Percentiles rank a stretch among this genome's conserved stretches.
phyloP scores from a whole-genome alignment of 2,329 filamentous ascomycete genomes.

The Fusarium falciforme region DNA sequence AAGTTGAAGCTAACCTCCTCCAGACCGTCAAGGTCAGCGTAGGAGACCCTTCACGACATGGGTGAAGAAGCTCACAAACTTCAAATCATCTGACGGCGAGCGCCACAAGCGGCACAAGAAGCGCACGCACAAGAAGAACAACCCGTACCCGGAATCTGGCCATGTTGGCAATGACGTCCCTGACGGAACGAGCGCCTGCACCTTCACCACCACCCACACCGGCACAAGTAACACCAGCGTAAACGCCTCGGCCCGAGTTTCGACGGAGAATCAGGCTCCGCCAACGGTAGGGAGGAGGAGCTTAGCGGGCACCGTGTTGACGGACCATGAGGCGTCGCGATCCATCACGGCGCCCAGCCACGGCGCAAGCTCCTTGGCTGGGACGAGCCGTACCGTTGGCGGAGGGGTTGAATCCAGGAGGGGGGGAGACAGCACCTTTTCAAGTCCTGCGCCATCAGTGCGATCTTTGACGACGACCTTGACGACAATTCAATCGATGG shows the following conservation, averaged over 20 bases:
- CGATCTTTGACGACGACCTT: conserved; percentile 85
- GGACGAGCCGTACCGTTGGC: conserved; percentile 77
- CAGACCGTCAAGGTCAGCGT: conserved; percentile 76
- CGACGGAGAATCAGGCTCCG: conserved; percentile 67
- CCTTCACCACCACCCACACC: conserved; percentile 67
- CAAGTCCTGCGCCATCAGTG: conserved; percentile 83
- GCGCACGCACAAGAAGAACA: conserved; percentile 78
- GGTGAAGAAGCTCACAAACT: conserved; percentile 92
- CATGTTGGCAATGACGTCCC: conserved; percentile 54
- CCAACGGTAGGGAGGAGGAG: conserved; percentile 76
- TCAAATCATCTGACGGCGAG: conserved; percentile 77
- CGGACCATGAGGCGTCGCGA: conserved; percentile 79
- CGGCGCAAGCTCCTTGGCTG: conserved; percentile 72
- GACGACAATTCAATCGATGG: conserved; percentile 84
- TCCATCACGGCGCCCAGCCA: conserved; percentile 84
- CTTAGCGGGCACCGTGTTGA: conserved; percentile 83
- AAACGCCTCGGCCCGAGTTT: conserved; percentile 69
- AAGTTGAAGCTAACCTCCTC: conserved; percentile 48
- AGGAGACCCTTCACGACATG: conserved; percentile 90
- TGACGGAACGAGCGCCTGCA: conserved; percentile 61
- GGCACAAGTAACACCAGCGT: conserved; percentile 64
- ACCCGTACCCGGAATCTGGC: conserved; percentile 90
- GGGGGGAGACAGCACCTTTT: conserved; percentile 82
- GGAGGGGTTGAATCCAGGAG: conserved; percentile 75
- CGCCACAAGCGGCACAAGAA: conserved; percentile 62